Percentiles rank a stretch among this genome's conserved stretches.
phyloP scores from a whole-genome alignment of 2,329 filamentous ascomycete species.

The Pseudocercospora cruenta region DNA sequence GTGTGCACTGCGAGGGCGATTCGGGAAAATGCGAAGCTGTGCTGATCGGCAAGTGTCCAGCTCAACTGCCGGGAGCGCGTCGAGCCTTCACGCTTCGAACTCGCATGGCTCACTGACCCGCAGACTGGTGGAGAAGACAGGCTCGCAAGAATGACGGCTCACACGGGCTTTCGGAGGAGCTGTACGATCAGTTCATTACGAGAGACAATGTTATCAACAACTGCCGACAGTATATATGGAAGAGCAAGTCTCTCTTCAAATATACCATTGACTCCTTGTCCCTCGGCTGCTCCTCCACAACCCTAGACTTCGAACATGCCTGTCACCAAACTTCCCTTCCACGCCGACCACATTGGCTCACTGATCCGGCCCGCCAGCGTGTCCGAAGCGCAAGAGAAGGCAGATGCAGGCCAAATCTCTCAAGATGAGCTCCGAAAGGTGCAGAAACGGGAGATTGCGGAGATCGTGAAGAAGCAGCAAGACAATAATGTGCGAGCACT shows the following conservation, averaged over 20 bases:
- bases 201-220: background rate
- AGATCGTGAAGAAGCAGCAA: slow-evolving; percentile 67
- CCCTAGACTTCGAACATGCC: slow-evolving; percentile 24
- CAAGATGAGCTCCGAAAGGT: slow-evolving; percentile 61
- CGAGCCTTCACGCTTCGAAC: background rate
- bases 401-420: slow-evolving; percentile 59
- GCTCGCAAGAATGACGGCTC: background rate
- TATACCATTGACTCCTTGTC: slow-evolving; percentile 3
- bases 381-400: slow-evolving; percentile 60
- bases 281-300: background rate
- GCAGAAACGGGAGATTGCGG: slow-evolving; percentile 68
- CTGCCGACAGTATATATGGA: slow-evolving; percentile 2
- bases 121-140: slow-evolving; percentile 3
- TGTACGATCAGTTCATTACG: background rate
- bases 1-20: background rate
- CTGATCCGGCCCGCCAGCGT: slow-evolving; percentile 68
- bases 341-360: slow-evolving; percentile 74
- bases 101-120: slow-evolving; percentile 2
- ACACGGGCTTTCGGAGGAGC: background rate
- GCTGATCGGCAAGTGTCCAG: slow-evolving; percentile 1
- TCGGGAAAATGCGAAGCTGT: background rate
- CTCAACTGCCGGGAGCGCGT: slow-evolving; percentile 3
- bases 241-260: background rate
- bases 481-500: slow-evolving; percentile 65
- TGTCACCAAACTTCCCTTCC: slow-evolving; percentile 60